Base-by-base conservation (phyloP, 2,329 filamentous ascomycete species). In the Diplodia corticola region DNA sequence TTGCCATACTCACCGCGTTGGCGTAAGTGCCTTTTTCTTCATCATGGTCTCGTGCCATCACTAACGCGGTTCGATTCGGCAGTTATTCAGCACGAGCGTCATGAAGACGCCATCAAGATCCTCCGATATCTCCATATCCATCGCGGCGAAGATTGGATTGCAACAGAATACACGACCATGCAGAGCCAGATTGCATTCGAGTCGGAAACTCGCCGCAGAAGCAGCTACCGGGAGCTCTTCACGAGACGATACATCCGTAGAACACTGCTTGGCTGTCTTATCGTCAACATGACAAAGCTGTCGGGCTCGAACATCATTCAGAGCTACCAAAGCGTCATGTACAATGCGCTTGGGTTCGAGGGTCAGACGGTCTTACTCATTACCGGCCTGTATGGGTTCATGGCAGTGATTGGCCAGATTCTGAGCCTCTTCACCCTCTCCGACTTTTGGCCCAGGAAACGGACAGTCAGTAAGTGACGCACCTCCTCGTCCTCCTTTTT, bases 311-410 rank as follows among this genome's bases (percentile, higher is more conserved):
- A 72, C 1, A 75, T 77, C 44, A 78, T 79, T 26, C 76, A 78
- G 59, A 77, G 79, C 63, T 79, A 76, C 65, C 77, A 80, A 64
- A 74, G 69, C 57, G 74, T 74, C 22, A 74, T 79, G 49, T 79
- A 79, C 64, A 71, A 70, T 4, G 69, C 71, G 3, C 70, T 78
- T 7, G 78, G 77, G 4, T 78, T 75, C 53, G 71, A 69, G 2
- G 76, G 75, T 2, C 72, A 71, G 17, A 74, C 71, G 2, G 71
- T 72, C 0, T 65, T 79, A 4, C 69, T 79, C 12, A 78, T 79
- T 61, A 74, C 72, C 44, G 76, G 72, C 0, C 68, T 73, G 7
- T 80, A 79, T 55, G 77, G 77, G 1, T 73, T 79, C 67, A 78
- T 79, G 76, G 77, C 75, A 6, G 70, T 79, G 6, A 66, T 76